phyloP scores from a whole-genome alignment of 345 rosid species.

The Camelina laxa region DNA sequence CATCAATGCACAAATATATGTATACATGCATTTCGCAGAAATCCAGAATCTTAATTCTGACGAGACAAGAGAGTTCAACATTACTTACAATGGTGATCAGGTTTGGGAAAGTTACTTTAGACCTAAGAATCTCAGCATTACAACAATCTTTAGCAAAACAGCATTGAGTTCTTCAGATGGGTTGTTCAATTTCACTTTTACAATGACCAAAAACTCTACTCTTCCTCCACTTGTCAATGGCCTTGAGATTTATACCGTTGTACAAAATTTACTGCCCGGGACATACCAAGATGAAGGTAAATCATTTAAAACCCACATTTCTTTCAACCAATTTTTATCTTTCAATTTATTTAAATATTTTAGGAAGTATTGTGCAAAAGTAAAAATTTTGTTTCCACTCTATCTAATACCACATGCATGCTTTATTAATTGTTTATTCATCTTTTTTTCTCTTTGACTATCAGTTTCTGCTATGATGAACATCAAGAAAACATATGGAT shows the following conservation, averaged over 20 bases:
- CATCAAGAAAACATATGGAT: conserved; percentile 53
- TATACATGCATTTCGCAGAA: conserved; percentile 29
- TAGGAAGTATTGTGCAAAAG: neutral
- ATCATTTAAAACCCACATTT: neutral
- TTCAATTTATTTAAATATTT: no score
- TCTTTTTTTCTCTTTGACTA: neutral
- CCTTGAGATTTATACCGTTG: neutral
- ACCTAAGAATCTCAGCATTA: conserved; percentile 10
- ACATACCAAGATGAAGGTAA: conserved; percentile 51
- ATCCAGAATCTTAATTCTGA: conserved; percentile 27
- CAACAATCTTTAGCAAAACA: neutral
- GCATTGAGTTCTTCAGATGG: neutral
- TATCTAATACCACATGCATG: neutral
- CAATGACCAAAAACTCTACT: neutral
- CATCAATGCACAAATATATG: conserved; percentile 26
- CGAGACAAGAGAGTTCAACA: neutral
- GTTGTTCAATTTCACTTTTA: neutral
- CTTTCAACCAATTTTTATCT: neutral
- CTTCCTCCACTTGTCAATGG: neutral
- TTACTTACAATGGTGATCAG: neutral
- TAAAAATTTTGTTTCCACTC: neutral
- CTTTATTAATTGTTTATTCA: neutral
- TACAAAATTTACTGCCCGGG: neutral
- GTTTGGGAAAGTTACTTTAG: neutral
- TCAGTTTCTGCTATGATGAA: conserved; percentile 52